Conservation (phyloP, 2,329 filamentous ascomycete genomes). For the Fusarium lateritium region DNA sequence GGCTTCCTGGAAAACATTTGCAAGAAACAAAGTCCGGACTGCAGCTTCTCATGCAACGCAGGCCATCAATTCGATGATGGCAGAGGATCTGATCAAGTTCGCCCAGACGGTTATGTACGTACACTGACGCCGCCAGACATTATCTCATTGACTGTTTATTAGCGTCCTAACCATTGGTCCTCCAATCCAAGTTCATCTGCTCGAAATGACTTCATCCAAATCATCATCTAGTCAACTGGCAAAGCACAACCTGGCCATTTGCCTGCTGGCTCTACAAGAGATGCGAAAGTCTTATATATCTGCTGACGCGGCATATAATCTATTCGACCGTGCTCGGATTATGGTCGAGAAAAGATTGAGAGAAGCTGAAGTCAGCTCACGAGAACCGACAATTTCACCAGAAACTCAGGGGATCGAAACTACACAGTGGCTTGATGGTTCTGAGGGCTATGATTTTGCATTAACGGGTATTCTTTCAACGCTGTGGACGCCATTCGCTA, state of each 20-base stretch:
- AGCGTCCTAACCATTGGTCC: constrained; percentile 14
- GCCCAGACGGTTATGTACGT: background rate
- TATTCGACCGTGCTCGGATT: constrained; percentile 14
- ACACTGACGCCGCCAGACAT: fast-evolving
- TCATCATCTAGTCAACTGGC: background rate
- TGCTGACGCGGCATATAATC: constrained; percentile 16
- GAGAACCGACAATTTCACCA: background rate
- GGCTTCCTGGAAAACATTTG: background rate
- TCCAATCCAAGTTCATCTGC: constrained; percentile 17
- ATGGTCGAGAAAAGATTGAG: constrained; percentile 9
- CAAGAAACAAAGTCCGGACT: background rate
- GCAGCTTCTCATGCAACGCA: constrained; percentile 1
- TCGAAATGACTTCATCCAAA: constrained; percentile 9
- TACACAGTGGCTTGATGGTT: constrained; percentile 6
- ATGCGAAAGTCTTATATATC: constrained; percentile 27
- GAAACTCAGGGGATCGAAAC: constrained; percentile 2
- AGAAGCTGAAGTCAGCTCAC: background rate
- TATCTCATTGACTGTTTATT: background rate
- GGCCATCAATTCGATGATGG: constrained; percentile 6
- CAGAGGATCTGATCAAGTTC: background rate
- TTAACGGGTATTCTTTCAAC: background rate
- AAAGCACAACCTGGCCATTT: constrained; percentile 19
- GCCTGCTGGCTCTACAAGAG: constrained; percentile 19
- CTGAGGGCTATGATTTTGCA: background rate
- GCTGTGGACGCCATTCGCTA: constrained; percentile 10